Conservation (phyloP, 2,329 filamentous ascomycete species). For the Epichloe aotearoae region DNA sequence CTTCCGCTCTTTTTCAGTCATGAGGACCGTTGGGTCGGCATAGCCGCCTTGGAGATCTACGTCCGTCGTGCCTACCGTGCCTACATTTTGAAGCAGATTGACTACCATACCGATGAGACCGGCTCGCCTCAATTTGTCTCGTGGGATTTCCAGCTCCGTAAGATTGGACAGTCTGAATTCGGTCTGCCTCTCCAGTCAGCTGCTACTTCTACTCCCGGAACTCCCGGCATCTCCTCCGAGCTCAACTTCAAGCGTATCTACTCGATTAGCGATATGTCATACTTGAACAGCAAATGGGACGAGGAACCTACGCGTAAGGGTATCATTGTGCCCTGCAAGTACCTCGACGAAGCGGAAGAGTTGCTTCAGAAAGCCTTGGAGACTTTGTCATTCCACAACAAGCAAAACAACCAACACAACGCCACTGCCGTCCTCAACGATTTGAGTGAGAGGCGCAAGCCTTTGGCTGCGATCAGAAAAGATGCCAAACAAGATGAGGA, state of each 20-base stretch:
- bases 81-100: constrained; percentile 77
- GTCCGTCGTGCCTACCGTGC: constrained; percentile 93
- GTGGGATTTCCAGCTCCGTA: constrained; percentile 93
- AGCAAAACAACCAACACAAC: constrained; percentile 41
- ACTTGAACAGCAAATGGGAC: constrained; percentile 59
- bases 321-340: constrained; percentile 86
- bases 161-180: constrained; percentile 84
- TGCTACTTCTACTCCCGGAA: constrained; percentile 73
- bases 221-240: constrained; percentile 43
- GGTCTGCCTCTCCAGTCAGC: constrained; percentile 68
- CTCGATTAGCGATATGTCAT: constrained; percentile 95
- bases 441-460: constrained; percentile 58
- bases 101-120: constrained; percentile 73
- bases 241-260: constrained; percentile 66
- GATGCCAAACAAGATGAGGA: constrained; percentile 48
- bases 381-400: constrained; percentile 50
- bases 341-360: constrained; percentile 89
- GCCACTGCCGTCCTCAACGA: constrained; percentile 53
- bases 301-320: constrained; percentile 77
- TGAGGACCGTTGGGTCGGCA: constrained; percentile 82
- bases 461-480: constrained; percentile 17
- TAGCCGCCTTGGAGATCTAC: constrained; percentile 92
- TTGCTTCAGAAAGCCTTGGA: constrained; percentile 73
- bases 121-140: constrained; percentile 61
- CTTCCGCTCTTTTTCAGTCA: constrained; percentile 91